Base-by-base conservation (phyloP, 805 yeast genomes). In the Cyberlindnera galapagoensis region DNA sequence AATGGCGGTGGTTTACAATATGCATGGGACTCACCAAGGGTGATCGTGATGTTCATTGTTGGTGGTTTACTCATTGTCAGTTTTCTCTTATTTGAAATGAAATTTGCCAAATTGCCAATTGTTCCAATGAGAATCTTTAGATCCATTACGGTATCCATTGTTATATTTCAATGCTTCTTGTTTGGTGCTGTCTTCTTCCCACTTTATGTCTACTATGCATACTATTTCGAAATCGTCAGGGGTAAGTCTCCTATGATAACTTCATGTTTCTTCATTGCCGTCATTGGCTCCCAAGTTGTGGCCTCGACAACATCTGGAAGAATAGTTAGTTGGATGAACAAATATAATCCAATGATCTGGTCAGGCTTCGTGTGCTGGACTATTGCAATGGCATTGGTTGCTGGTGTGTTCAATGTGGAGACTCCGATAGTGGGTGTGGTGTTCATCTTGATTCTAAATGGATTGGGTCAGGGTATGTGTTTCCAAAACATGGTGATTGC, bases 1-100 rank as follows among this genome's bases (percentile, higher is more conserved):
- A 65, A 68, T 40, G 77, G 79, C 12, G 86, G 85, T 21, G 85
- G 85, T 3, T 58, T 69, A 7, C 57, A 68, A 9, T 76, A 65
- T 47, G 51, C 59, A 0, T 80, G 87, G 87, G 44, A 64, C 43
- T 68, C 67, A 9, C 52, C 66, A 4, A 36, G 57, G 13, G 62
- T 62, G 11, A 65, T 72, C 10, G 33, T 56, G 7, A 53, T 68
- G 54, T 49, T 72, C 24, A 50, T 56, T 4, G 39, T 70, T 23
- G 77, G 78, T 16, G 67, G 60, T 2, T 32, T 52, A 0, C 54
- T 62, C 17, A 57, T 69, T 14, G 37, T 65, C 1, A 38, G 49
- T 0, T 76, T 80, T 34, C 23, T 75, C 8, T 16, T 72, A 3
- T 61, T 70, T 19, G 83, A 80, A 24, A 10, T 28, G n/a, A 36